A percentile compares a stretch with the other conserved stretches of the same genome.
These are phyloP conservation scores for Plectranthus barbatus DNA, from an alignment of 257 asterid species.

Conservation along the genomic window DNA sequence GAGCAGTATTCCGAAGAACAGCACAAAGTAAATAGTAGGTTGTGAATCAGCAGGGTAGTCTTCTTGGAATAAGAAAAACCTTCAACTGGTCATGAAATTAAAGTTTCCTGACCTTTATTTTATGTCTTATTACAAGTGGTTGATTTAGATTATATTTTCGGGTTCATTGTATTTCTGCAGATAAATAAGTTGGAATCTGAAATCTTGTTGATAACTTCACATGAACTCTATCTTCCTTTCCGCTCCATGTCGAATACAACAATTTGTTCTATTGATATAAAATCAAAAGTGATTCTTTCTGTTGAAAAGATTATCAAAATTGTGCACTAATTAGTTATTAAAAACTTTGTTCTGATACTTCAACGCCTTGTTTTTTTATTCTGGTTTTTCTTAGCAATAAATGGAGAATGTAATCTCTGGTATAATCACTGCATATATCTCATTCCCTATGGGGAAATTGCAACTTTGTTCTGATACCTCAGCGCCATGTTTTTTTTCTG, in stretches of 20 bases:
- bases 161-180: not conserved
- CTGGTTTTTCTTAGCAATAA: too few species aligned
- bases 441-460: too few species aligned
- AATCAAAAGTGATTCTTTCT: not conserved
- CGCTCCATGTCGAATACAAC: not conserved
- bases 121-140: not conserved
- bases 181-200: not conserved
- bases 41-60: not conserved
- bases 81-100: not conserved
- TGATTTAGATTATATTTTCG: not conserved
- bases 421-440: too few species aligned
- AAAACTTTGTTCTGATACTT: too few species aligned
- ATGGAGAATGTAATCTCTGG: too few species aligned
- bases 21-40: not conserved
- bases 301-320: not conserved
- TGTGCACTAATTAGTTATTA: not conserved
- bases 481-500: not conserved
- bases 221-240: not conserved
- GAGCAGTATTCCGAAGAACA: not conserved
- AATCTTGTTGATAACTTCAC: not conserved
- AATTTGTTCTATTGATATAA: not conserved
- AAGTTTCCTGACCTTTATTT: not conserved
- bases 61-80: not conserved
- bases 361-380: too few species aligned
- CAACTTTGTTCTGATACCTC: not conserved